Conservation (phyloP, 2,329 filamentous ascomycete species). For the Pyrenochaeta sp. region DNA sequence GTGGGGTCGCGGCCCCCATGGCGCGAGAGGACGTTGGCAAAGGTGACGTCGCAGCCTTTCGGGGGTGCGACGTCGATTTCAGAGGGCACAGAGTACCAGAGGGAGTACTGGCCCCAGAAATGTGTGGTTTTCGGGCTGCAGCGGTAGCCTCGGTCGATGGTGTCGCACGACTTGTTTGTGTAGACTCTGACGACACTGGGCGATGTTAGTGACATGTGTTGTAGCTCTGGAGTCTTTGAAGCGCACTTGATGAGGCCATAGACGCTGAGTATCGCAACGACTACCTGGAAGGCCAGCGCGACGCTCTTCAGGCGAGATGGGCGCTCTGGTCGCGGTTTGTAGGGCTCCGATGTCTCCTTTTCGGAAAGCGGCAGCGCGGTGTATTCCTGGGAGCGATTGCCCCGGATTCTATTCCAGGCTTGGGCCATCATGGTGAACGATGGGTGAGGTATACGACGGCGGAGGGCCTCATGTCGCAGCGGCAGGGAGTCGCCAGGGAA, state of each 20-base stretch:
- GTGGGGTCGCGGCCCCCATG: constrained; percentile 89
- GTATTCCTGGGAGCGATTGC: constrained; percentile 32
- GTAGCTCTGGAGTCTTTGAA: too few relatives aligned
- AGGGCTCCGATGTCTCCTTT: constrained; percentile 29
- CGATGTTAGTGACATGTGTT: too few relatives aligned
- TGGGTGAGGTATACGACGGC: constrained; percentile 2
- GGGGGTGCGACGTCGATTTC: constrained; percentile 68
- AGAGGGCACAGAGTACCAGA: constrained; percentile 79
- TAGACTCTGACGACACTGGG: constrained; percentile 24
- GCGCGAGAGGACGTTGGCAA: constrained; percentile 81
- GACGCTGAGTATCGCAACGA: constrained; percentile 24
- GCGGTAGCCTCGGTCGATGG: constrained; percentile 64
- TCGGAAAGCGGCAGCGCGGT: constrained; percentile 39
- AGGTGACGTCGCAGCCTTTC: constrained; percentile 74
- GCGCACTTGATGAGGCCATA: constrained; percentile 37
- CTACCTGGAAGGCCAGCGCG: constrained; percentile 24
- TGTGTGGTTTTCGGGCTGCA: constrained; percentile 69
- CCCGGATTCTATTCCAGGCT: constrained; percentile 41
- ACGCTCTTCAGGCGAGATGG: constrained; percentile 12
- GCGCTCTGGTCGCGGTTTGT: constrained; percentile 22
- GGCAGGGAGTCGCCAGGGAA: neutral
- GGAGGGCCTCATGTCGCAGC: constrained; percentile 2
- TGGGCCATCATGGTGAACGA: constrained; percentile 25
- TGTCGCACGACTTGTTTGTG: constrained; percentile 57
- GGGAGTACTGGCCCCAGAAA: constrained; percentile 87